These are phyloP conservation scores for Oryza longistaminata DNA, from an alignment of 176 grass and related monocot genomes.

Conservation along the genomic window DNA sequence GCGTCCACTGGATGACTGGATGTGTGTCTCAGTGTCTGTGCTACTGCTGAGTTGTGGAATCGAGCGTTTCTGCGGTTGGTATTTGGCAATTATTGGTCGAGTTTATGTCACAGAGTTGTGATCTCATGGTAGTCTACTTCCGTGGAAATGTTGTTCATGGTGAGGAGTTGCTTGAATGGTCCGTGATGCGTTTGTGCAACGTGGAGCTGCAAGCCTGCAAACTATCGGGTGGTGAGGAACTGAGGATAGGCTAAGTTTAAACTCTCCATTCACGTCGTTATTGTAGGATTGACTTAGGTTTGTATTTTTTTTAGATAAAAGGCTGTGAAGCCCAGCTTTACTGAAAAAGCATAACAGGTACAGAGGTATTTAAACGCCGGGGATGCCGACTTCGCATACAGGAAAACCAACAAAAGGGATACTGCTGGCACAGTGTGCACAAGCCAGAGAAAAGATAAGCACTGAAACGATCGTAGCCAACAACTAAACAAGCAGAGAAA, in stretches of 20 bases:
- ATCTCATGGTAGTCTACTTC: not conserved
- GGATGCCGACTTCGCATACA: too few species aligned
- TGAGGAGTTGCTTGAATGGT: not conserved
- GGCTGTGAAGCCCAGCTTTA: too few species aligned
- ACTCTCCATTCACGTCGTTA: not conserved
- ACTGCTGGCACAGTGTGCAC: too few species aligned
- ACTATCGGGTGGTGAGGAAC: not conserved
- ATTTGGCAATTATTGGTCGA: not conserved
- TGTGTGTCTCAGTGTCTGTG: not conserved
- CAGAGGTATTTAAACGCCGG: too few species aligned
- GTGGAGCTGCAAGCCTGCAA: not conserved
- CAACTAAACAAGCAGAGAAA: too few species aligned
- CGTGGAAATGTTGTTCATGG: not conserved
- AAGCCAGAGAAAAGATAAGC: too few species aligned
- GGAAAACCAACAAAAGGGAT: too few species aligned
- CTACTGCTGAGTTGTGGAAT: slow-evolving; percentile 8
- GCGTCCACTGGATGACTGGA: too few species aligned
- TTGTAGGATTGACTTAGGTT: not conserved
- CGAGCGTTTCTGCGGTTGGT: not conserved
- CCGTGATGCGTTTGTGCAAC: not conserved
- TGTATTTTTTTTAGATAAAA: too few species aligned
- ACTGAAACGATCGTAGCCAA: too few species aligned
- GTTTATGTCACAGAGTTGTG: not conserved
- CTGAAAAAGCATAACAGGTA: too few species aligned
- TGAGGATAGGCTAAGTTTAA: not conserved